Evolutionary conservation across 2,329 filamentous ascomycete species (phyloP).

Genomic region (Didymosphaeria variabile): DNA sequence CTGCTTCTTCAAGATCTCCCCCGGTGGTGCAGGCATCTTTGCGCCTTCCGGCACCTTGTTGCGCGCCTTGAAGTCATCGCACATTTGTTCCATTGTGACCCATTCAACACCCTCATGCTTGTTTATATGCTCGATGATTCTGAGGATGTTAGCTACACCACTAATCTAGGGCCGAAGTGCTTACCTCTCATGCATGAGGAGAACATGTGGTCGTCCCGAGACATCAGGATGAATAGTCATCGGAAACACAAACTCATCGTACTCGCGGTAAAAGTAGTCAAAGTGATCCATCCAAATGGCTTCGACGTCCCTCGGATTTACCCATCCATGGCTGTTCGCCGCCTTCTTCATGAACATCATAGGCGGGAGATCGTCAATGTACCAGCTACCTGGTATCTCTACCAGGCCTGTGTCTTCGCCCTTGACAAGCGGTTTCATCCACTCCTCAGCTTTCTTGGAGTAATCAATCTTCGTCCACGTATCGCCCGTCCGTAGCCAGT

Average conservation of each 20-base stretch:
- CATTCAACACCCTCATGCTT: constrained; percentile 70
- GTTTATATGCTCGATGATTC: constrained; percentile 75
- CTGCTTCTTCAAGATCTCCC: constrained; percentile 62
- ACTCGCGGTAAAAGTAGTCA: constrained; percentile 78
- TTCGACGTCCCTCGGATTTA: constrained; percentile 67
- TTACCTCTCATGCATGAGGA: constrained; percentile 77
- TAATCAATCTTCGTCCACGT: constrained; percentile 76
- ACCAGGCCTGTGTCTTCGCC: constrained; percentile 70
- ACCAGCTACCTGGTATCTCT: constrained; percentile 73
- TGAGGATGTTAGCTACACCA: constrained; percentile 22
- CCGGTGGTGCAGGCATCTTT: constrained; percentile 65
- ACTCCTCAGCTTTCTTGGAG: constrained; percentile 66
- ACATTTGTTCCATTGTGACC: constrained; percentile 76
- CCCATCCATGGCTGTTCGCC: constrained; percentile 71
- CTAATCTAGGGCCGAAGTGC: constrained; percentile 20
- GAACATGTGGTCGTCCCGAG: constrained; percentile 71
- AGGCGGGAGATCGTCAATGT: constrained; percentile 67
- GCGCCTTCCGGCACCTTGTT: constrained; percentile 67
- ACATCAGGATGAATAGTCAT: constrained; percentile 79
- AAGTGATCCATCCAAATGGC: constrained; percentile 74
- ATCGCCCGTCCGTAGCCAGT: constrained; percentile 71
- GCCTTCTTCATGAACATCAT: constrained; percentile 78
- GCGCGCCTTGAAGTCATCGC: constrained; percentile 75
- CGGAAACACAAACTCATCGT: constrained; percentile 79
- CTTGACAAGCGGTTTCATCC: constrained; percentile 72